These are phyloP conservation scores for Aegilops bicornis DNA, from an alignment of 176 grass and related monocot species.

Conservation along the genomic window DNA sequence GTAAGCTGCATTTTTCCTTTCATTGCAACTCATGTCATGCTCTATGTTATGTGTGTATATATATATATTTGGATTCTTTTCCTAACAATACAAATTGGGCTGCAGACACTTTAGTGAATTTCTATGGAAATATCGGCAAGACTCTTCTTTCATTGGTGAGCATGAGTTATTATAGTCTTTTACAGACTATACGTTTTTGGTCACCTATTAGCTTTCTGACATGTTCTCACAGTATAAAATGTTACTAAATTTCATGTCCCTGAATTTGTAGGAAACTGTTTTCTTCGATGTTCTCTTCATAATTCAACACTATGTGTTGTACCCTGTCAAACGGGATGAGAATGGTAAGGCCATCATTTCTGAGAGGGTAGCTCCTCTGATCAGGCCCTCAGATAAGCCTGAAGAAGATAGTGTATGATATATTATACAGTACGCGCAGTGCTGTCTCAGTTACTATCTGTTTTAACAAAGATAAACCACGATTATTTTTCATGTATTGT, in stretches of 20 bases:
- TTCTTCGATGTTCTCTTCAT: constrained; percentile 93
- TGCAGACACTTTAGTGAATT: constrained; percentile 87
- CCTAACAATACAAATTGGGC: constrained; percentile 29
- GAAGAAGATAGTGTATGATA: constrained; percentile 70
- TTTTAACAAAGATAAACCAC: constrained; percentile 13
- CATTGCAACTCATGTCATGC: not conserved
- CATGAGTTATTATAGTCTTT: not conserved
- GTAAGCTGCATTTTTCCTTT: constrained; percentile 41
- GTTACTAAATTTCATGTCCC: constrained; percentile 24
- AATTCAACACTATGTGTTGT: constrained; percentile 88
- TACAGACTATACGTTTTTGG: not conserved
- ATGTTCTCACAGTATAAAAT: constrained; percentile 1
- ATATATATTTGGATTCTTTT: not conserved
- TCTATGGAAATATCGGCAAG: constrained; percentile 97
- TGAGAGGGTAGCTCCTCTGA: constrained; percentile 63
- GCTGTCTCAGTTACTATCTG: not conserved
- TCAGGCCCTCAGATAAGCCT: constrained; percentile 69
- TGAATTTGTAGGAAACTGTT: constrained; percentile 68
- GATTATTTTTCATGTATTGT: constrained; percentile 17
- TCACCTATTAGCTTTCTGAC: not conserved
- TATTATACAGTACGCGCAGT: not conserved
- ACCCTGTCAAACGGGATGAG: constrained; percentile 60
- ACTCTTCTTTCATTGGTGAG: constrained; percentile 92
- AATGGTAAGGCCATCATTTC: constrained; percentile 52
- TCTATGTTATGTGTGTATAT: not conserved